Conservation (phyloP, 805 yeast species). For the Priceomyces fermenticarens region DNA sequence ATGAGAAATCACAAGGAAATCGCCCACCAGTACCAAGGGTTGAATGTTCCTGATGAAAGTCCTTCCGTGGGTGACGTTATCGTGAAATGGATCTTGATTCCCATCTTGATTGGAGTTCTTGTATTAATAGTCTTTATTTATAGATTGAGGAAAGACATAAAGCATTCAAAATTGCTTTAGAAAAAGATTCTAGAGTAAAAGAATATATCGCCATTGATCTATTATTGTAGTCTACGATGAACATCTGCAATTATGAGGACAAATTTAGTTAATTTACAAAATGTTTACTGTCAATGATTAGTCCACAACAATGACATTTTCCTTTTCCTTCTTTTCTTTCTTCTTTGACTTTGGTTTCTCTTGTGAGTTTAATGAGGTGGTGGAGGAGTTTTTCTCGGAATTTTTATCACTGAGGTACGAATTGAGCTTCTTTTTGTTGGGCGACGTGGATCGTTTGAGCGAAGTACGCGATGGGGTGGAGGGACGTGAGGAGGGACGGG, state of each 20-base stretch:
- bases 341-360: not conserved
- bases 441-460: slow-evolving; percentile 37
- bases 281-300: not conserved
- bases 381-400: not conserved
- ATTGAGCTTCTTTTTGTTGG: slow-evolving; percentile 34
- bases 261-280: too few relatives aligned
- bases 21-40: slow-evolving; percentile 22
- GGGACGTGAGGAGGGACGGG: too few relatives aligned
- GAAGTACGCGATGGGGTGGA: slow-evolving; percentile 16
- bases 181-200: too few relatives aligned
- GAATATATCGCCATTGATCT: too few relatives aligned
- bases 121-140: slow-evolving; percentile 46
- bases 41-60: slow-evolving; percentile 7
- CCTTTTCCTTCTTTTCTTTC: slow-evolving; percentile 1
- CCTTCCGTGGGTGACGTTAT: slow-evolving; percentile 16
- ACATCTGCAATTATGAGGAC: too few relatives aligned
- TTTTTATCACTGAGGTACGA: slow-evolving; percentile 9
- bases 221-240: too few relatives aligned
- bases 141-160: slow-evolving; percentile 59
- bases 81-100: slow-evolving; percentile 40
- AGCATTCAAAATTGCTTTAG: slow-evolving; percentile 56
- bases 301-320: slow-evolving; percentile 3
- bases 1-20: slow-evolving; percentile 40
- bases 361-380: not conserved
- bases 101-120: slow-evolving; percentile 37